Base-by-base conservation (phyloP, 768 basidiomycete species). In the Boletus barrowsii region DNA sequence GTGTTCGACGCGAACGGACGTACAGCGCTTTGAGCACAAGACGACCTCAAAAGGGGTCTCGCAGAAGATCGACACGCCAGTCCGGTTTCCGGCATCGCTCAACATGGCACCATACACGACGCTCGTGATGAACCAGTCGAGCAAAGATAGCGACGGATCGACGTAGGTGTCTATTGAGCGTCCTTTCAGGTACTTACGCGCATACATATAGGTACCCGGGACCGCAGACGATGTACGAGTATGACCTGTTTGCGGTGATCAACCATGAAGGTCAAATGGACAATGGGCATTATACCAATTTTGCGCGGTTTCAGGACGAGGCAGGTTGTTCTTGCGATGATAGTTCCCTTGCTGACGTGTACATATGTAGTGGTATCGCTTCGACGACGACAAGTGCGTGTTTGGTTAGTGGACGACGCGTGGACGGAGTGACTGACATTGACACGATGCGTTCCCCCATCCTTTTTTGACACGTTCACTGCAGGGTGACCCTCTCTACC, bases 181-280 rank as follows among this genome's bases (percentile, higher is more conserved):
- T 2, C 45, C 18, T 47, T 29, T 36, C 13, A 36, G 14, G 22
- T 11, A 24, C 29, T 29, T 29, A 43, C 32, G 41, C 14, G 32
- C 30, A 32, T 18, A 7, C 55, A 22, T 30, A 3, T 57, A 82
- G 78, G 40, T 71, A 76, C 54, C 74, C 77, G 4, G 83, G 83
- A 7, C 83, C 89, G 0, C 79, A 84, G 26, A 76, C 79, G 13
- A 77, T 92, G 76, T 96, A 89, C 68, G 85, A 89, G 45, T 98
- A 95, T 66, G 91, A 96, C 65, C 81, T 98, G 3, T 93, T 94
- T 63, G 88, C 90, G 24, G 93, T 97, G 37, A 88, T 98, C 55
- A 93, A 90, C 61, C 94, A 98, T 68, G 93, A 97, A 69, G 95
- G 95, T 6, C 88, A 90, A 68, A 83, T 97, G 64, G 87, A 95